Percentiles rank a stretch among this genome's conserved stretches.
These are phyloP conservation scores for Xanthoparmelia taractica DNA, from an alignment of 495 filamentous ascomycete genomes.

Conservation along the genomic window DNA sequence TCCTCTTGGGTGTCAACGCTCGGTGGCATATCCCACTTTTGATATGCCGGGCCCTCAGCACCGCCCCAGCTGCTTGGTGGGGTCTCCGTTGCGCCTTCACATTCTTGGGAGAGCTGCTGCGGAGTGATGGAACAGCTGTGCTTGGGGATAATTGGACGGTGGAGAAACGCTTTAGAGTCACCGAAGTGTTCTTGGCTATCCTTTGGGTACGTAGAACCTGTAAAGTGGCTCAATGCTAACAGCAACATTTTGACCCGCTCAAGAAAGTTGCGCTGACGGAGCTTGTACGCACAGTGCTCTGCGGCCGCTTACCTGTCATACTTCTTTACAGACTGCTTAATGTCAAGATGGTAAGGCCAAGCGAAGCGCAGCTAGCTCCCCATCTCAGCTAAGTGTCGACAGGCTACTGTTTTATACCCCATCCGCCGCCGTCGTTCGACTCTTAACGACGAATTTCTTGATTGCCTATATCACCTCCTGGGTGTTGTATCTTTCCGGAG, in stretches of 20 bases:
- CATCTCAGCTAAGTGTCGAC: background rate
- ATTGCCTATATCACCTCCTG: conserved; percentile 78
- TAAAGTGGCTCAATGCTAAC: conserved; percentile 2
- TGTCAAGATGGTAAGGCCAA: conserved; percentile 69
- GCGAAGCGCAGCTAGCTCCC: background rate
- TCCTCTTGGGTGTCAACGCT: conserved; percentile 54
- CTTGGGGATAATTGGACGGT: conserved; percentile 42
- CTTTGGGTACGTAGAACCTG: conserved; percentile 59
- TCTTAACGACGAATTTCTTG: conserved; percentile 67
- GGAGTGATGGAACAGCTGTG: conserved; percentile 40
- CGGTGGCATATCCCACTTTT: conserved; percentile 57
- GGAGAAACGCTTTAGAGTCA: conserved; percentile 55
- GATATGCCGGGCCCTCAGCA: conserved; percentile 53
- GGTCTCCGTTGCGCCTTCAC: conserved; percentile 53
- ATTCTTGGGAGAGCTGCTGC: conserved; percentile 49
- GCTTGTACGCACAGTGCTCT: conserved; percentile 50
- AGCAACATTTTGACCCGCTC: background rate
- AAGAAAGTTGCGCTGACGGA: conserved; percentile 13
- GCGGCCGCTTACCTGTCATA: conserved; percentile 81
- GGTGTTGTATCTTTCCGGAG: conserved; percentile 68
- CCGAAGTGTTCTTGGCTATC: conserved; percentile 70
- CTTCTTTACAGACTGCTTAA: conserved; percentile 85
- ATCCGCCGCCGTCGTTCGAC: conserved; percentile 72
- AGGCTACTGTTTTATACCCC: conserved; percentile 87
- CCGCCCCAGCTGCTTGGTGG: conserved; percentile 54